phyloP scores from a whole-genome alignment of 306 rosid species.

The Vigna mungo region DNA sequence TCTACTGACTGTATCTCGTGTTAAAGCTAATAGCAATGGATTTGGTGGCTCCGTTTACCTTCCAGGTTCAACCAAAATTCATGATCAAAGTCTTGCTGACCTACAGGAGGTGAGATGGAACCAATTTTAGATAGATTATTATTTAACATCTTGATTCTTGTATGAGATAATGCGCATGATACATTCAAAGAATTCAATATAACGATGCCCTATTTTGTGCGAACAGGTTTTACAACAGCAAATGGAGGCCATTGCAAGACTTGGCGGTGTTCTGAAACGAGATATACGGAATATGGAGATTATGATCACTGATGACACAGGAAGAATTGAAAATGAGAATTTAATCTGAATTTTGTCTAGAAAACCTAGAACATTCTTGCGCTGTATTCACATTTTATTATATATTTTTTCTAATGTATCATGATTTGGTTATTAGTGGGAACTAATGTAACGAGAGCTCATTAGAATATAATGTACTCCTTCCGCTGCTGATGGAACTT shows the following conservation, averaged over 20 bases:
- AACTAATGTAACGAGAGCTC: conserved; percentile 16
- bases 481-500: not conserved
- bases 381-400: conserved; percentile 12
- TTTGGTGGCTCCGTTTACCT: conserved; percentile 69
- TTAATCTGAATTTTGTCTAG: conserved; percentile 31
- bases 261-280: conserved; percentile 88
- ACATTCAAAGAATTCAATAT: not conserved
- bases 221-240: conserved; percentile 92
- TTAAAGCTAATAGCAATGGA: conserved; percentile 69
- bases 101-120: conserved; percentile 80
- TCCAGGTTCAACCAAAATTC: conserved; percentile 87
- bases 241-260: conserved; percentile 92
- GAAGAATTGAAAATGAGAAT: conserved; percentile 47
- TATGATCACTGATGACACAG: conserved; percentile 75
- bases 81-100: conserved; percentile 82
- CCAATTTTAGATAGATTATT: conserved; percentile 10
- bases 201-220: conserved; percentile 26
- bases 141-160: not conserved
- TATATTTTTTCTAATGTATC: not conserved
- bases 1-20: conserved; percentile 71
- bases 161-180: not conserved
- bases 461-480: not conserved
- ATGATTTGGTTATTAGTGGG: conserved; percentile 26
- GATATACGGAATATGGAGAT: conserved; percentile 91
- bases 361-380: conserved; percentile 8